Base-by-base conservation (phyloP, 306 rosid genomes). In the Oxytropis ochrocephala region DNA sequence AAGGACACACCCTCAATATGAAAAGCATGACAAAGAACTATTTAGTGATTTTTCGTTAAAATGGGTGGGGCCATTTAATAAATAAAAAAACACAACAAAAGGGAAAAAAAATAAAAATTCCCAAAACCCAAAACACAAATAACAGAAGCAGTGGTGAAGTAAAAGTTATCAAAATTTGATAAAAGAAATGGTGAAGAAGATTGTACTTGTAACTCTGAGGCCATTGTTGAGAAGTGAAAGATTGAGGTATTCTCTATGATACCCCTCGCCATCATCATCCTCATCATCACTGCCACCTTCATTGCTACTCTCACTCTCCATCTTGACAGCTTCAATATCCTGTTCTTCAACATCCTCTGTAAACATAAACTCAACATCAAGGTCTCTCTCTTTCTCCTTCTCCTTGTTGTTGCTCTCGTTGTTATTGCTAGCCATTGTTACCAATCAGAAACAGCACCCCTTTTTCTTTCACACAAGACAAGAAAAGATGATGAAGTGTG, bases 191-290 rank as follows among this genome's bases (percentile, higher is more conserved):
- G 60, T 11, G 29, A 7, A 60, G 11, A 66, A 18, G 38, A 8
- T 19, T 58, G 7, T 51, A 91, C 97, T 75, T 86, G 85, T 85
- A 91, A 85, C 96, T 91, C 72, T 75, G 91, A 11, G 97, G 97
- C 97, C 97, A 91, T 67, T 75, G 86, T 6, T 80, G 89, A 72
- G 96, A 88, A 70, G 80, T 32, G 78, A 90, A 84, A 75, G 84
- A 73, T 9, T 44, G 67, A n/a, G 17, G 12, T 55, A 29, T 7
- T 73, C 27, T 48, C 16, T 21, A 21, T 17, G 69, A 30, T 39
- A 8, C 11, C 43, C 80, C 0, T 75, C 79, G 0, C 19, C 78
- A 32, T 67, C 82, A 11, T 73, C 76, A 0, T 29, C 77, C 27
- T 65, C 81, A 1, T 75, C 75, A 42, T 63, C 83, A 21, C 70